These are phyloP conservation scores for Zizania latifolia DNA, from an alignment of 176 grass and related monocot genomes.

Conservation along the genomic window DNA sequence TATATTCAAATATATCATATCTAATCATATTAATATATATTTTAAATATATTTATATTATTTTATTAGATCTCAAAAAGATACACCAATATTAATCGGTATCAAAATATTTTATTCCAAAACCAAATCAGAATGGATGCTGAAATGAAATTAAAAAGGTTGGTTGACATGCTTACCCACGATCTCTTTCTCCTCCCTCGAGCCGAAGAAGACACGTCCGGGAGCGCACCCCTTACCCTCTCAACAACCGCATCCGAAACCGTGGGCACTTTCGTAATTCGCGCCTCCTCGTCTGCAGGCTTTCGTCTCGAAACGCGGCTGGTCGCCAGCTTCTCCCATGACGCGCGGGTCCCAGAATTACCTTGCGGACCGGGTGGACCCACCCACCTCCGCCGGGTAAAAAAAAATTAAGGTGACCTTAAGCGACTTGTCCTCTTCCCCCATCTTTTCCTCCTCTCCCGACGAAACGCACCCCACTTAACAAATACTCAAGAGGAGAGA, in stretches of 20 bases:
- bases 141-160: too few species aligned
- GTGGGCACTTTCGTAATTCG: slow-evolving; percentile 20
- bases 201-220: background rate
- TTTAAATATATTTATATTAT: too few species aligned
- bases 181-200: background rate
- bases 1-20: too few species aligned
- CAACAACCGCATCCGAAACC: too few species aligned
- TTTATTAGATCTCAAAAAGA: too few species aligned
- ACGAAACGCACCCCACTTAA: slow-evolving; percentile 38
- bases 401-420: background rate
- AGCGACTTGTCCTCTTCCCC: slow-evolving; percentile 19
- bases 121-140: too few species aligned
- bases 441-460: too few species aligned
- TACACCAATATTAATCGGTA: too few species aligned
- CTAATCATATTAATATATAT: too few species aligned
- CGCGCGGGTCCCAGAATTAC: slow-evolving; percentile 30
- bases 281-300: background rate
- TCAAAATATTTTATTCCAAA: too few species aligned
- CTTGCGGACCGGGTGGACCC: too few species aligned
- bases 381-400: background rate
- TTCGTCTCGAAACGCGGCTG: background rate
- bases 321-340: fast-evolving
- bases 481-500: slow-evolving; percentile 26
- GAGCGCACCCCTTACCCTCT: background rate
- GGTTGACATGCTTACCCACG: too few species aligned